Evolutionary conservation across 192 early-diverging fungal genomes (phyloP), one percentile per base, ranked within the genome.

Genomic region (Podila clonocystis): DNA sequence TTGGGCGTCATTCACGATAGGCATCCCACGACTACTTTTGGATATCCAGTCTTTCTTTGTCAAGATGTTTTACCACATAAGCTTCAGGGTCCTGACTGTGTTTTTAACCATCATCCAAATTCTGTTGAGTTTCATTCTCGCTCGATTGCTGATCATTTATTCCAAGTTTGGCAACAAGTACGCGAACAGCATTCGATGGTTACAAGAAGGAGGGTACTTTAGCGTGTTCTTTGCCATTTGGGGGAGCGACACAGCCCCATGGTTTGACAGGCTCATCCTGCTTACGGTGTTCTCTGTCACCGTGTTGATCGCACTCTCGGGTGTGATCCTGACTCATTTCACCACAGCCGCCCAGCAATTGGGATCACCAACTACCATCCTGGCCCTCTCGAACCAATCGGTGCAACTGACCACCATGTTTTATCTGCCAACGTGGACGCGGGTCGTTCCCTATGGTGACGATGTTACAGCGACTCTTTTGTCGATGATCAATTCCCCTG

Each of bases 101-200:
- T 7, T 7, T 57, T n/a, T 57, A 7, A 57, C 55, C 6, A 5
- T 57, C 55, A 57, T 57, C 55, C 55, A 57, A 5, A 15, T 57
- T 24, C 55, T 57, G 55, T 24, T 57, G 6, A 5, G 7, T 15
- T 57, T 57, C 20, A 57, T 57, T 57, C 20, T 57, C 55, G 20
- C 20, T 57, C 55, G 55, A 57, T 5, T 57, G 55, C 20, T 57
- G 55, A 24, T n/a, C 20, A 57, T 57, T n/a, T 57, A 57, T n/a
- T 57, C 55, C 55, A 57, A 57, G 55, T 57, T 57, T 20, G 55
- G 55, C 55, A 57, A 57, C 55, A 57, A 57, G 55, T 57, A 57
- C 55, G 55, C 55, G 55, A 57, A 57, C 20, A 57, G 55, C 55
- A 57, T 57, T n/a, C 55, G 55, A 7, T 57, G 55, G 55, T 24